Evolutionary conservation across 2,329 filamentous ascomycete genomes (phyloP), one percentile per base, ranked within the genome.

Genomic region (Clarireedia homoeocarpa): DNA sequence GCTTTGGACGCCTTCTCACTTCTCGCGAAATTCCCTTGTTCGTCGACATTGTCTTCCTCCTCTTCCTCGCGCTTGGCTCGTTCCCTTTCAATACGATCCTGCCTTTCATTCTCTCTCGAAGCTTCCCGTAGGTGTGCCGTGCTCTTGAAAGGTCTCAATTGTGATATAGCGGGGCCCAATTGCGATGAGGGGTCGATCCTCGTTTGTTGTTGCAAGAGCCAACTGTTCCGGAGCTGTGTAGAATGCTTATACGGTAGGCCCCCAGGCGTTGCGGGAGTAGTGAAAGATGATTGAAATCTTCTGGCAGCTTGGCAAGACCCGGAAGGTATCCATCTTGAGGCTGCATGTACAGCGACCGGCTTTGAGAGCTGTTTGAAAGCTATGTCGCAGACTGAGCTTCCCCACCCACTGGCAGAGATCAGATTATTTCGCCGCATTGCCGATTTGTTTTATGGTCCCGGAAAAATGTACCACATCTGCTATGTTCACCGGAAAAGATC

Each of bases 1-100:
- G 91, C 94, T 66, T 90, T 85, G 12, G 85, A 82, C 36, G 91
- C 94, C 71, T 86, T 92, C 69, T 95, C 92, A 57, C 89, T 91
- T 64, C 82, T 78, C 61, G 79, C 79, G 68, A 91, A 89, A 23
- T 78, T 82, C 57, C 76, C 72, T 30, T 85, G 80, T 53, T 82
- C 75, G 15, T 74, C 72, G 30, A 72, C 57, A 49, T 71, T 64
- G 48, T 70, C 66, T 49, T 70, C 69, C 57, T 79, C 72, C 50
- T 74, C 70, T 58, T 77, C 71, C 59, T 75, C 72, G 50, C 70
- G 66, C 48, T 71, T 67, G 10, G 66, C 63, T 48, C 70, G 65
- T 58, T 71, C 68, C 56, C 70, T 65, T 58, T 69, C 67, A 52
- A 69, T 66, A 23, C 70, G 62, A 52, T 71, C 58, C 58, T 69